phyloP scores from a whole-genome alignment of 1,284 basidiomycete species.

The Butyriboletus appendiculatus region DNA sequence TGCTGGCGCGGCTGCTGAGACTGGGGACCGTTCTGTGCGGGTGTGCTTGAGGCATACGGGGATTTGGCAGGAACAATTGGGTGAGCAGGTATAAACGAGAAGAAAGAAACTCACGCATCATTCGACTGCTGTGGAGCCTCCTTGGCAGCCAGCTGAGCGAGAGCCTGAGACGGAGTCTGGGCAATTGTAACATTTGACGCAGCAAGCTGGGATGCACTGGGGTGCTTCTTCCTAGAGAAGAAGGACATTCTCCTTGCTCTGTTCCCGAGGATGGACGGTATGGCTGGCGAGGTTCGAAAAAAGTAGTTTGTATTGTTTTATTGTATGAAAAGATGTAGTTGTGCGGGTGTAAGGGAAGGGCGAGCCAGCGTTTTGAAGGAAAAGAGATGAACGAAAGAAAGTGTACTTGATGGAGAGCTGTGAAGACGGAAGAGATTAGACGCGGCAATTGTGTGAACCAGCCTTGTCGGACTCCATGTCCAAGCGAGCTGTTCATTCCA shows the following conservation, averaged over 20 bases:
- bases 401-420: conserved; percentile 14
- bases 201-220: conserved; percentile 40
- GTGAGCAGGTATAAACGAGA: conserved; percentile 10
- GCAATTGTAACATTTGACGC: conserved; percentile 51
- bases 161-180: conserved; percentile 63
- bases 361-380: conserved; percentile 29
- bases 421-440: conserved; percentile 18
- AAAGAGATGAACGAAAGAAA: conserved; percentile 9
- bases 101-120: conserved; percentile 43
- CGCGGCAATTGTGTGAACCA: conserved; percentile 15
- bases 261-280: conserved; percentile 55
- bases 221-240: conserved; percentile 82
- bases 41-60: conserved; percentile 18
- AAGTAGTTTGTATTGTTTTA: conserved; percentile 16
- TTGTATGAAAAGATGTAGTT: conserved; percentile 12
- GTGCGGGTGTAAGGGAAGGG: conserved; percentile 10
- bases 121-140: conserved; percentile 28
- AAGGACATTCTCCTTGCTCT: conserved; percentile 82
- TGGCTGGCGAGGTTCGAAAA: conserved; percentile 41
- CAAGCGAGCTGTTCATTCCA: conserved; percentile 1
- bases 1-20: conserved; percentile 38
- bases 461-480: not conserved
- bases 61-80: conserved; percentile 4
- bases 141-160: conserved; percentile 53
- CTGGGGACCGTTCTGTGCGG: conserved; percentile 26